Conservation (phyloP, 2,329 filamentous ascomycete genomes). For the Chrysoporthe austroafricana region DNA sequence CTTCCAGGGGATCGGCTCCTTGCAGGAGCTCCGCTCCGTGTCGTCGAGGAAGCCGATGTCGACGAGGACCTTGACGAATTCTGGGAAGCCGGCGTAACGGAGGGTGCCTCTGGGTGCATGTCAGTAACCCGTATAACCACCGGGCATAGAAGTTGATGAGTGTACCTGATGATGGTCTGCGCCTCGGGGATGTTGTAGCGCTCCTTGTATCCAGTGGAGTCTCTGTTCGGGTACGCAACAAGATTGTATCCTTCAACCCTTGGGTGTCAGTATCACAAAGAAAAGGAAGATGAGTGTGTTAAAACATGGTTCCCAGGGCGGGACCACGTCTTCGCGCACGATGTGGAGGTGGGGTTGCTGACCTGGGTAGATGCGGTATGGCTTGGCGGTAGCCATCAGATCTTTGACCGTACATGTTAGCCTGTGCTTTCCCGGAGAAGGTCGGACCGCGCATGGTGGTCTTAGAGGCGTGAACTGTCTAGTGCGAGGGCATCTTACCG, state of each 20-base stretch:
- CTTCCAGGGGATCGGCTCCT: conserved; percentile 76
- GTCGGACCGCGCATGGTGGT: neutral
- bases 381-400: conserved; percentile 85
- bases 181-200: conserved; percentile 88
- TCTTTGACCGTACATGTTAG: conserved; percentile 48
- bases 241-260: conserved; percentile 67
- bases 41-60: conserved; percentile 89
- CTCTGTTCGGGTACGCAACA: conserved; percentile 91
- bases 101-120: conserved; percentile 79
- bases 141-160: neutral
- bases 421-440: too few relatives aligned
- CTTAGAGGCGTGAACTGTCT: neutral
- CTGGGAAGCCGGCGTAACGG: conserved; percentile 86
- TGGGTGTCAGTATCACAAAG: neutral
- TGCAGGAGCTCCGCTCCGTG: conserved; percentile 66
- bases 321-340: neutral
- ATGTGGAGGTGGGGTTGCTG: neutral
- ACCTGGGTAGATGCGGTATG: conserved; percentile 84
- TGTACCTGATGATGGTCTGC: conserved; percentile 7
- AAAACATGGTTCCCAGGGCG: too few relatives aligned
- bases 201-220: conserved; percentile 83
- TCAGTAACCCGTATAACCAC: conserved; percentile 59
- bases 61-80: conserved; percentile 85
- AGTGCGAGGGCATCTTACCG: neutral
- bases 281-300: neutral